Percentiles rank a stretch among this genome's conserved stretches.
Evolutionary conservation across 2,329 filamentous ascomycete genomes (phyloP).

Genomic region (Neocucurbitaria cava): DNA sequence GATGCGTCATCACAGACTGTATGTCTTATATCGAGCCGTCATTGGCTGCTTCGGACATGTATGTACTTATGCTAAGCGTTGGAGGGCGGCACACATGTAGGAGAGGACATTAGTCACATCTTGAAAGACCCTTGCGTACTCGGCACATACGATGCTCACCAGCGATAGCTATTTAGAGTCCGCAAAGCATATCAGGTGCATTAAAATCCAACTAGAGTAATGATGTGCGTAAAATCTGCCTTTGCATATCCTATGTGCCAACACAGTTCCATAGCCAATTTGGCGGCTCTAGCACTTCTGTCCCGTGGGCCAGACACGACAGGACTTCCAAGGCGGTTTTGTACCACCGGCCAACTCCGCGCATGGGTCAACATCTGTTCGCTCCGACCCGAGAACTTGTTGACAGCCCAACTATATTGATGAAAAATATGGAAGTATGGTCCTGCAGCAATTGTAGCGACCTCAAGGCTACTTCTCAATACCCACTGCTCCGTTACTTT

Average conservation of each 20-base stretch:
- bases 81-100: neutral
- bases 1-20: neutral
- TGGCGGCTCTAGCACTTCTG: neutral
- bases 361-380: neutral
- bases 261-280: neutral
- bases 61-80: neutral
- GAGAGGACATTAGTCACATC: neutral
- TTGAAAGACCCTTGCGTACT: neutral
- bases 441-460: constrained; percentile 27
- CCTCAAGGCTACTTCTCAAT: constrained; percentile 26
- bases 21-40: neutral
- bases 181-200: neutral
- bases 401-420: neutral
- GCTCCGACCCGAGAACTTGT: neutral
- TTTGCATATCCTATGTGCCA: neutral
- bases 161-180: neutral
- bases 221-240: neutral
- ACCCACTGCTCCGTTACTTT: constrained; percentile 36
- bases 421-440: neutral
- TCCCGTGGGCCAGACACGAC: neutral
- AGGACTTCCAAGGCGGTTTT: too few relatives aligned
- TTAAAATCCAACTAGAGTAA: neutral
- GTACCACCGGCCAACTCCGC: too few relatives aligned
- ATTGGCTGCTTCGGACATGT: neutral
- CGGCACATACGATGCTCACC: neutral